These are phyloP conservation scores for Cucurbita maxima DNA, from an alignment of 306 rosid genomes.

Conservation along the genomic window DNA sequence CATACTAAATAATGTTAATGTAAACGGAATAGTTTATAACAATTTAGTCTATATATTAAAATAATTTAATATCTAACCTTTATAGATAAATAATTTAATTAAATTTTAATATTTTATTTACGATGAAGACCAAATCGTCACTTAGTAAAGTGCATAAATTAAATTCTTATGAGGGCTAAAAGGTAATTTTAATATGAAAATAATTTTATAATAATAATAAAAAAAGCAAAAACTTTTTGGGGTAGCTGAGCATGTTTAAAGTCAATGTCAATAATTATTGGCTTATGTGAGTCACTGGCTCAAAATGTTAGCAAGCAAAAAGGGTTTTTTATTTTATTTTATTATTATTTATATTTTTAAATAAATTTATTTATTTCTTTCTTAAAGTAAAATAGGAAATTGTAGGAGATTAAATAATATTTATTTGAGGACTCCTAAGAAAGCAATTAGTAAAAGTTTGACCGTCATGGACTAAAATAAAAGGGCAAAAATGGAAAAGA, in stretches of 20 bases:
- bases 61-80: no score
- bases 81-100: no score
- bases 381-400: neutral
- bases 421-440: neutral
- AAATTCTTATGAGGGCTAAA: no score
- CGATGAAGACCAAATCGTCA: no score
- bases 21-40: no score
- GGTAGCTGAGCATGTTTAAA: neutral
- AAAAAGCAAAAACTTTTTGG: neutral
- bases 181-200: no score
- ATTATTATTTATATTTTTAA: neutral
- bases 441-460: neutral
- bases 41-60: no score
- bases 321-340: neutral
- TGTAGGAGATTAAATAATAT: neutral
- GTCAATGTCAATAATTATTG: slow-evolving; percentile 1
- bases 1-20: no score
- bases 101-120: no score
- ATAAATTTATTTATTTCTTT: neutral
- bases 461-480: neutral
- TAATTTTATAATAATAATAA: no score
- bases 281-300: neutral
- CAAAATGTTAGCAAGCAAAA: neutral
- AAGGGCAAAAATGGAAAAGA: neutral
- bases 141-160: no score